These are phyloP conservation scores for Trichophyton rubrum DNA, from an alignment of 2,329 filamentous ascomycete genomes.

Conservation along the genomic window DNA sequence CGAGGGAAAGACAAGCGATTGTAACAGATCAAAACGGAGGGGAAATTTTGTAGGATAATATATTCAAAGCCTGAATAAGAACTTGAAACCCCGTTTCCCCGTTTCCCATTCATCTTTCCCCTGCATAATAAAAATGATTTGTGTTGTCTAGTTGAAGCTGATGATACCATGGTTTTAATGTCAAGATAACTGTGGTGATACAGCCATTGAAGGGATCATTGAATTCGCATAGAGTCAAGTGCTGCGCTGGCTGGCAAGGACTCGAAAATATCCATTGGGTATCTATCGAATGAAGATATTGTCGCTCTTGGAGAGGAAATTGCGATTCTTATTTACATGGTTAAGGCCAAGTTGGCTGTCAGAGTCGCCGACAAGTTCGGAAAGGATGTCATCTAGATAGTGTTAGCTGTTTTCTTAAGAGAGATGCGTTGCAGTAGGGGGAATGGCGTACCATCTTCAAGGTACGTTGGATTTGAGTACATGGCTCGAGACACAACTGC, in stretches of 20 bases:
- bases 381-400: slow-evolving; percentile 33
- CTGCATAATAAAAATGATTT: neutral
- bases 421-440: neutral
- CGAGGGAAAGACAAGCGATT: neutral
- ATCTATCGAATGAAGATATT: slow-evolving; percentile 51
- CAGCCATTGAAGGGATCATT: neutral
- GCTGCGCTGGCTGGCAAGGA: neutral
- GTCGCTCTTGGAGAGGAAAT: slow-evolving; percentile 48
- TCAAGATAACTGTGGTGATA: neutral
- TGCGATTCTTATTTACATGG: slow-evolving; percentile 49
- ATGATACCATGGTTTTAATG: neutral
- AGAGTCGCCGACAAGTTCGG: slow-evolving; percentile 57
- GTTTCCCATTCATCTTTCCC: neutral
- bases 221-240: neutral
- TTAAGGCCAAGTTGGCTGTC: slow-evolving; percentile 61
- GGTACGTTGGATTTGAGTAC: slow-evolving; percentile 67
- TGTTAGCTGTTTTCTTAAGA: neutral
- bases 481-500: slow-evolving; percentile 58
- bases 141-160: neutral
- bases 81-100: neutral
- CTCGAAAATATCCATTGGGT: neutral
- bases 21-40: neutral
- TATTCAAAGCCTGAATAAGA: neutral
- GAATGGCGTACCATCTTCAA: slow-evolving; percentile 64
- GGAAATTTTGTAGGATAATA: neutral